phyloP scores from a whole-genome alignment of 2,329 filamentous ascomycete genomes.

The Hymenoscyphus scutula region DNA sequence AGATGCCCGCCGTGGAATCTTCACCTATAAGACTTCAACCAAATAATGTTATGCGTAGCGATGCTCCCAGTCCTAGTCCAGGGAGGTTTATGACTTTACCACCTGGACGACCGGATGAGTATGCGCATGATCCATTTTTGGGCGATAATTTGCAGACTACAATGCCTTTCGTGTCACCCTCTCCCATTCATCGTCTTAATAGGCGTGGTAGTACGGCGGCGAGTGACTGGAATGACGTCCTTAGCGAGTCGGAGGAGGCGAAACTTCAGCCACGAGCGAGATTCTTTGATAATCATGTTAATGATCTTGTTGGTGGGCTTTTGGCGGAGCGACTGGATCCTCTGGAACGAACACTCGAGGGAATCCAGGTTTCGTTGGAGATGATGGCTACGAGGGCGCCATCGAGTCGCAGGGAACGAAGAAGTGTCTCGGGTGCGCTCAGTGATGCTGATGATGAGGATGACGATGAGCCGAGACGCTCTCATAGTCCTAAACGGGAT shows the following conservation, averaged over 20 bases:
- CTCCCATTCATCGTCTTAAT: conserved; percentile 62
- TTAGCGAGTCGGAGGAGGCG: conserved; percentile 77
- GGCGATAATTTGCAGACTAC: conserved; percentile 37
- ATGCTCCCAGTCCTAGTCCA: conserved; percentile 72
- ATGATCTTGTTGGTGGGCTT: conserved; percentile 76
- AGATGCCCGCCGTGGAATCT: conserved; percentile 41
- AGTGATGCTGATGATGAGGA: conserved; percentile 95
- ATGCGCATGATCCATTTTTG: conserved; percentile 39
- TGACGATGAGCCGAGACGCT: conserved; percentile 71
- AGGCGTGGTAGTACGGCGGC: conserved; percentile 62
- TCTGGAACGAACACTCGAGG: conserved; percentile 73
- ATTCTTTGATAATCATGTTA: conserved; percentile 90
- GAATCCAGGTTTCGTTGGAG: conserved; percentile 69
- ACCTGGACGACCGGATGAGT: conserved; percentile 43
- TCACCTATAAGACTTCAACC: conserved; percentile 54
- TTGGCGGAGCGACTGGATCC: conserved; percentile 76
- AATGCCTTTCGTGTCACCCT: conserved; percentile 50
- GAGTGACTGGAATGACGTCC: conserved; percentile 90
- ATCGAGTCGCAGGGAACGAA: conserved; percentile 57
- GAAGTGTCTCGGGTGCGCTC: conserved; percentile 67
- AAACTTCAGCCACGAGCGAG: conserved; percentile 78
- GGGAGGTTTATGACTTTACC: conserved; percentile 50
- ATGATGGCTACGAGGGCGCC: conserved; percentile 54
- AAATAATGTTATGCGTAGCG: conserved; percentile 57
- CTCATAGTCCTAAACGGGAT: conserved; percentile 75